These are phyloP conservation scores for Myxozyma lipomycoides DNA, from an alignment of 805 yeast species.

Conservation along the genomic window DNA sequence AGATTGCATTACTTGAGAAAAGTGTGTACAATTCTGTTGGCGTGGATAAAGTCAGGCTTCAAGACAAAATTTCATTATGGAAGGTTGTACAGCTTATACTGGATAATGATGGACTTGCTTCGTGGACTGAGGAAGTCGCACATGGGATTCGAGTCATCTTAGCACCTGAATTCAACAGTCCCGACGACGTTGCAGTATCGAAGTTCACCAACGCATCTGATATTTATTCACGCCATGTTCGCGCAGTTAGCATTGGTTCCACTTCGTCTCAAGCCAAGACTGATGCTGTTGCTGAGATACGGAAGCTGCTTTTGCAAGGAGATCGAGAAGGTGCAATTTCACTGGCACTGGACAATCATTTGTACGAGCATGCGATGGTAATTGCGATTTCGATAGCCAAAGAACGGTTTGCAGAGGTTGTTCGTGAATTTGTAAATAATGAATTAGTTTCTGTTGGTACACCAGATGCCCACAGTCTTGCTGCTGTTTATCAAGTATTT, in stretches of 20 bases:
- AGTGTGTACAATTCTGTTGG: slow-evolving; percentile 28
- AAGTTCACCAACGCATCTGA: slow-evolving; percentile 32
- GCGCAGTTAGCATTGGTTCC: slow-evolving; percentile 6
- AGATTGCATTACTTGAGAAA: slow-evolving; percentile 32
- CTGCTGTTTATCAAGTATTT: slow-evolving; percentile 58
- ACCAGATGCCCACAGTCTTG: slow-evolving; percentile 43
- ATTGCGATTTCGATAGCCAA: slow-evolving; percentile 64
- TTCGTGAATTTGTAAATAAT: slow-evolving; percentile 53
- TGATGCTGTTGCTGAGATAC: slow-evolving; percentile 34
- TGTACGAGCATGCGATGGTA: slow-evolving; percentile 74
- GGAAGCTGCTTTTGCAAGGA: slow-evolving; percentile 53
- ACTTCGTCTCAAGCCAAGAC: slow-evolving; percentile 6
- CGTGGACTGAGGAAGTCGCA: slow-evolving; percentile 9
- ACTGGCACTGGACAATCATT: slow-evolving; percentile 56
- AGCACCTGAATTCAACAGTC: slow-evolving; percentile 28
- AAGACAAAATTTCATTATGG: slow-evolving; percentile 35
- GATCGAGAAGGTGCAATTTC: slow-evolving; percentile 62
- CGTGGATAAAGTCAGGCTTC: slow-evolving; percentile 31
- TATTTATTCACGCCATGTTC: slow-evolving; percentile 26
- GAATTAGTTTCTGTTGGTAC: slow-evolving; percentile 42
- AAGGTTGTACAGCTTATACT: slow-evolving; percentile 38
- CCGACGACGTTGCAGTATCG: slow-evolving; percentile 14
- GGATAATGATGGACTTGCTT: slow-evolving; percentile 21
- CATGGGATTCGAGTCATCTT: slow-evolving; percentile 19
- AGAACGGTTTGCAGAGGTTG: slow-evolving; percentile 55